Evolutionary conservation across 805 yeast species (phyloP), one percentile per base, ranked within the genome.

Genomic region (Jamesozyma rosinii): DNA sequence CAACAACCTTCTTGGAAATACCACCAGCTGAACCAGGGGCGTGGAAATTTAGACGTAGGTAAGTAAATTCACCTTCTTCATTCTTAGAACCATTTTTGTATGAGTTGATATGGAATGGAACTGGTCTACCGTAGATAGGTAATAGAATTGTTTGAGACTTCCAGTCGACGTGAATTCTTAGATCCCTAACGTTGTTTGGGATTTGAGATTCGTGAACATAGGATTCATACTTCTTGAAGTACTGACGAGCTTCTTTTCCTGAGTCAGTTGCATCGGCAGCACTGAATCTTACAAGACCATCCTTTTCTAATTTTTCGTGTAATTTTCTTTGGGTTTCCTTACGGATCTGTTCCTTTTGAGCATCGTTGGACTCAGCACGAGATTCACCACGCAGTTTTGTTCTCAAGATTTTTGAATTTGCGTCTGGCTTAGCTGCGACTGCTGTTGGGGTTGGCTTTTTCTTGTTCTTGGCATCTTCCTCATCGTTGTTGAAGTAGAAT

Each of bases 1-100:
- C 95, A 32, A 79, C 81, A 50, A 76, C 79, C 59, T 79, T 83
- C 26, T 79, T 70, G 15, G 73, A 69, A 46, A 77, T 74, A 38
- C 86, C 86, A 48, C 84, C 84, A 36, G 77, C 77, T 37, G 76
- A 76, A 55, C 96, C 97, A 1, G 98, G 97, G 1, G 95, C 81
- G 62, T 89, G 80, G 72, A 90, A 87, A 62, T 90, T 90, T 58
- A 90, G 72, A 64, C 98, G 79, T 56, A 90, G 62, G 58, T 85
- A 89, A 1, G 95, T 88, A 63, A 76, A 88, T 52, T 89, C 97
- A 42, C 97, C 97, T 69, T 92, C 97, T 58, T 92, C 98, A 50
- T 82, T 86, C 58, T 88, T 89, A 10, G 95, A 83, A 40, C 96
- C 97, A 59, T 86, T 89, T 58, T 89, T 90, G 68, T 84, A 89